Conservation (phyloP, 2,329 filamentous ascomycete species). For the Clarireedia hainanense region DNA sequence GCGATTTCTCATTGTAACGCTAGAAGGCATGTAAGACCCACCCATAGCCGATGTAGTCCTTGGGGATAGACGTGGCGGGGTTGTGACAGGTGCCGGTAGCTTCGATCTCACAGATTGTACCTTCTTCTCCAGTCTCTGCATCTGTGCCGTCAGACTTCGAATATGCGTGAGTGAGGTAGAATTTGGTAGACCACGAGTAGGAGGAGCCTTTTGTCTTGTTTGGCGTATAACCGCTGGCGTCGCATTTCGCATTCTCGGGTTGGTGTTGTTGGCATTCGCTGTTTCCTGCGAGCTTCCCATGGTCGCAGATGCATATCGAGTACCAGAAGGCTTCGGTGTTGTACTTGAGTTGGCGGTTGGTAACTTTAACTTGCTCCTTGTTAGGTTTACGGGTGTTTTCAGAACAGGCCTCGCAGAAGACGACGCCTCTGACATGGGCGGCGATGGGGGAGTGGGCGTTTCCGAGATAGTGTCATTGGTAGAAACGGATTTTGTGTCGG, state of each 20-base stretch:
- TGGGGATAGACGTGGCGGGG: constrained; percentile 75
- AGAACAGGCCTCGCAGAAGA: constrained; percentile 17
- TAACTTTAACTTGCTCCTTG: constrained; percentile 41
- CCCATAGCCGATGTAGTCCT: constrained; percentile 38
- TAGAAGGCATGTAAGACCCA: constrained; percentile 41
- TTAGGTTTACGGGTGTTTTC: constrained; percentile 26
- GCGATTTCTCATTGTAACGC: constrained; percentile 58
- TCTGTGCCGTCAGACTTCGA: constrained; percentile 86
- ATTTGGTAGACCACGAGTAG: constrained; percentile 37
- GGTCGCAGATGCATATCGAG: constrained; percentile 18
- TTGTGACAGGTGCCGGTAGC: constrained; percentile 71
- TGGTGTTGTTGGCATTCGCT: constrained; percentile 13
- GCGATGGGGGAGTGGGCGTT: constrained; percentile 79
- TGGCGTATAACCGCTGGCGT: constrained; percentile 32
- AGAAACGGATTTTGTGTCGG: constrained; percentile 57
- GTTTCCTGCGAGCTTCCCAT: constrained; percentile 22
- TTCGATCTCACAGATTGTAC: constrained; percentile 89
- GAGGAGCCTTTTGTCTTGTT: constrained; percentile 35
- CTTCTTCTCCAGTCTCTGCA: constrained; percentile 90
- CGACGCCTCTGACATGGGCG: constrained; percentile 84
- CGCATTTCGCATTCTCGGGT: constrained; percentile 22
- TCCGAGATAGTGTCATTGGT: constrained; percentile 53
- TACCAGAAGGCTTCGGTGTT: constrained; percentile 42
- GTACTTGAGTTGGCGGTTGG: constrained; percentile 46
- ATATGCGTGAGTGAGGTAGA: constrained; percentile 83